Evolutionary conservation across 2,329 filamentous ascomycete genomes (phyloP).

Genomic region (Xylariomycetidae sp.): DNA sequence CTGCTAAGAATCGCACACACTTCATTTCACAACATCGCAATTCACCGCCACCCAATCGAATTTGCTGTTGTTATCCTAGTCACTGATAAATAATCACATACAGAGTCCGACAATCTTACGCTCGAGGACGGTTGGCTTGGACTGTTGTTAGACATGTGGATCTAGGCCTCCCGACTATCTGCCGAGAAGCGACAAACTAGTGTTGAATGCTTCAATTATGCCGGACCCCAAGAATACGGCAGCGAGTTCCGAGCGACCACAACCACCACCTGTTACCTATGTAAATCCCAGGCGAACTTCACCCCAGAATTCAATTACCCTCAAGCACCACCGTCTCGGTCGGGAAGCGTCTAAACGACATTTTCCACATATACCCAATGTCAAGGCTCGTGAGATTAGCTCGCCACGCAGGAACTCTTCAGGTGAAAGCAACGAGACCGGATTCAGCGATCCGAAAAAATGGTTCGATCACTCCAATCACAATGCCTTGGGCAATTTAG

Average conservation of each 20-base stretch:
- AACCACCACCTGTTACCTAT: slow-evolving; percentile 19
- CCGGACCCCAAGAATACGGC: slow-evolving; percentile 19
- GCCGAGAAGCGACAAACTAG: slow-evolving; percentile 12
- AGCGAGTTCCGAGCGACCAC: slow-evolving; percentile 15
- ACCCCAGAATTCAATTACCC: slow-evolving; percentile 42
- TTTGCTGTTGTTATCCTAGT: too few relatives aligned
- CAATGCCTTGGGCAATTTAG: slow-evolving; percentile 40
- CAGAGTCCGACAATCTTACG: too few relatives aligned
- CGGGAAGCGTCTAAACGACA: slow-evolving; percentile 33
- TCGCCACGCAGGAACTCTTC: slow-evolving; percentile 38
- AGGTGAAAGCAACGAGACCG: slow-evolving; percentile 44
- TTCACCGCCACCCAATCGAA: too few relatives aligned
- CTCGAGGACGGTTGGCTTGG: slow-evolving; percentile 3
- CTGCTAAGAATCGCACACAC: too few relatives aligned
- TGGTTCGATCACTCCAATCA: slow-evolving; percentile 54
- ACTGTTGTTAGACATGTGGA: too few relatives aligned
- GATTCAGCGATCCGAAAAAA: slow-evolving; percentile 43
- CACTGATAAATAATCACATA: too few relatives aligned
- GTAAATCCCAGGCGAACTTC: slow-evolving; percentile 34
- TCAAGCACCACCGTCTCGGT: slow-evolving; percentile 41
- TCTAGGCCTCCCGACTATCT: not conserved
- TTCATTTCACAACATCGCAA: too few relatives aligned
- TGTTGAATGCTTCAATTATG: slow-evolving; percentile 17
- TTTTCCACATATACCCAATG: slow-evolving; percentile 10
- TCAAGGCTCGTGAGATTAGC: slow-evolving; percentile 8